Evolutionary conservation across 192 early-diverging fungal genomes (phyloP), one percentile per base, ranked within the genome.

Genomic region (Entomortierella chlamydospora): DNA sequence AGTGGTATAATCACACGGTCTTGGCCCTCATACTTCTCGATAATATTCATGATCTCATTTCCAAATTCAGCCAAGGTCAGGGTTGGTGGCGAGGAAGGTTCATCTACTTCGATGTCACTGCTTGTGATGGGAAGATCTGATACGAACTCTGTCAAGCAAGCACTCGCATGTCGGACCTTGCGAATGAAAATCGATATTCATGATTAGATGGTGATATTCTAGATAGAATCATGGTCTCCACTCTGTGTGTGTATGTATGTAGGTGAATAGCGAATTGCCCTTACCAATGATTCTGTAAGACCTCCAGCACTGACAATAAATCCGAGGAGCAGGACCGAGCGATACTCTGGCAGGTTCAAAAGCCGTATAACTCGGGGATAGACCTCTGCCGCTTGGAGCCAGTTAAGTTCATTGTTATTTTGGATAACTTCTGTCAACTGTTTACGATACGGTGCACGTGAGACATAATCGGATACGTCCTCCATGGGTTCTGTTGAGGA

Each of bases 231-330:
- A n/a, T n/a, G n/a, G n/a, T n/a, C 23, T 1, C 20, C 49, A n/a
- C 23, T 33, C 53, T 17, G 26, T 17, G 15, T n/a, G 45, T 13
- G n/a, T n/a, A n/a, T n/a, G n/a, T n/a, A n/a, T n/a, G n/a, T n/a
- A n/a, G n/a, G n/a, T n/a, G n/a, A n/a, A n/a, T n/a, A n/a, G n/a
- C n/a, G n/a, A n/a, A n/a, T n/a, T n/a, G n/a, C n/a, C n/a, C 86
- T 79, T 79, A 92, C 92, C 61, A 96, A 61, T 11, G 91, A 89
- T 77, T 96, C 95, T 0, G 91, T 90, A 28, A 94, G 72, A 22
- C 93, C 93, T 26, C 95, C 95, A 28, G 93, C 90, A 70, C 88
- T 89, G n/a, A 92, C 77, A 34, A 95, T 79, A 5, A 96, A 77
- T 0, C 95, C 95, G 22, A 85, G 58, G 29, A 96, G 57, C 22